Evolutionary conservation across 164 flowering plant genomes (phyloP).

Genomic region (Annona squamosa): DNA sequence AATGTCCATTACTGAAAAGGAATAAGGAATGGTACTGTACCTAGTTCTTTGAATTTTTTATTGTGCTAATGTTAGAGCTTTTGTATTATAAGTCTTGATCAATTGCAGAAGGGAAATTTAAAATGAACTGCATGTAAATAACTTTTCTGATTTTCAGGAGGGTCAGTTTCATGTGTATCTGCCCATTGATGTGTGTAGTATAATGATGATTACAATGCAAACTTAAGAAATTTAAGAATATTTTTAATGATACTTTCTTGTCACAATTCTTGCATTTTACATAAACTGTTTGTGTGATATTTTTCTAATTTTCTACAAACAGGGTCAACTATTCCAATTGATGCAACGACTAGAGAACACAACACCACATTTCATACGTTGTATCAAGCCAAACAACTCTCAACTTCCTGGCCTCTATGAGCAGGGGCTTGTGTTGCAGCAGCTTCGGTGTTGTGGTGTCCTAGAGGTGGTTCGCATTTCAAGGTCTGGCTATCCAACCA

Average conservation of each 20-base stretch:
- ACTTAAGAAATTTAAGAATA: neutral
- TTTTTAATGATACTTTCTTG: neutral
- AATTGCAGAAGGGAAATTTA: too few species aligned
- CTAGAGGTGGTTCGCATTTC: constrained; percentile 96
- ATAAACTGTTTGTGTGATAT: neutral
- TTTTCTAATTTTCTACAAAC: constrained; percentile 5
- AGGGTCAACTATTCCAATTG: constrained; percentile 89
- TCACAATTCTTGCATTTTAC: neutral
- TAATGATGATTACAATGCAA: neutral
- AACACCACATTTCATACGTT: constrained; percentile 97
- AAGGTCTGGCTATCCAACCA: constrained; percentile 92
- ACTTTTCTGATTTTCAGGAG: too few species aligned
- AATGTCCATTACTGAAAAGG: too few species aligned
- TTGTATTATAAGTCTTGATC: too few species aligned
- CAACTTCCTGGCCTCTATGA: constrained; percentile 83
- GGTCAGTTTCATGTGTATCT: too few species aligned
- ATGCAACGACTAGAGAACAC: constrained; percentile 92
- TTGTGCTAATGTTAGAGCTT: too few species aligned
- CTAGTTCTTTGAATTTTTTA: too few species aligned
- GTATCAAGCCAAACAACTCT: constrained; percentile 81
- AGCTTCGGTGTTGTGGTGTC: constrained; percentile 95
- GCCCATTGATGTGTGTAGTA: too few species aligned
- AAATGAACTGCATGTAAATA: too few species aligned
- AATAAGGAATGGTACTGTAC: too few species aligned
- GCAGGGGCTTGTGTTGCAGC: constrained; percentile 87